Percentiles rank a stretch among this genome's conserved stretches.
Evolutionary conservation across 345 rosid genomes (phyloP).

Genomic region (Linum lewisii): DNA sequence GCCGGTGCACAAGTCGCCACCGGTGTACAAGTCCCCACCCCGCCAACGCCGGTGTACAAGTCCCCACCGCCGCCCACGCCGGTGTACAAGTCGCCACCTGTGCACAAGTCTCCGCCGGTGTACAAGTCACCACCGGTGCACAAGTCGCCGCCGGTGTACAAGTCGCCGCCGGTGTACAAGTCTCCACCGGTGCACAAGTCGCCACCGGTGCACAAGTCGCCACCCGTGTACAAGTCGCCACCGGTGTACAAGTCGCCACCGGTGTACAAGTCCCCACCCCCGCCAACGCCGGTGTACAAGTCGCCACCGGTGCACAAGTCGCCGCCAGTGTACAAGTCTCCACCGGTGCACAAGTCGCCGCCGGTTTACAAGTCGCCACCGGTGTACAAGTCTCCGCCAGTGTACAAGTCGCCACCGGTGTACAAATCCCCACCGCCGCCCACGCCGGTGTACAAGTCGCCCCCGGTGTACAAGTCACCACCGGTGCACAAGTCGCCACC

Average conservation of each 20-base stretch:
- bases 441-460: neutral
- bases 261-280: conserved; percentile 24
- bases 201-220: conserved; percentile 20
- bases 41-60: conserved; percentile 17
- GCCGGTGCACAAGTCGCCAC: conserved; percentile 17
- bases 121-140: conserved; percentile 12
- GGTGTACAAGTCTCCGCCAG: neutral
- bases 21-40: conserved; percentile 17
- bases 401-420: neutral
- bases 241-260: conserved; percentile 13
- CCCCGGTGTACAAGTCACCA: no score
- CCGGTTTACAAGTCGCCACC: neutral
- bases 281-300: conserved; percentile 13
- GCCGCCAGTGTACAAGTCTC: conserved; percentile 14
- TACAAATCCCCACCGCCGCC: neutral
- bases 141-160: conserved; percentile 11
- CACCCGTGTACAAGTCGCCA: conserved; percentile 18
- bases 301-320: conserved; percentile 26
- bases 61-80: conserved; percentile 21
- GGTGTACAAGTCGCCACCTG: conserved; percentile 19
- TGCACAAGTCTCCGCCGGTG: conserved; percentile 25
- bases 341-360: no score
- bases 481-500: no score
- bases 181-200: conserved; percentile 14
- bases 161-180: neutral